Evolutionary conservation across 139 green algal genomes (phyloP).

Genomic region (Parachlorella kessleri): DNA sequence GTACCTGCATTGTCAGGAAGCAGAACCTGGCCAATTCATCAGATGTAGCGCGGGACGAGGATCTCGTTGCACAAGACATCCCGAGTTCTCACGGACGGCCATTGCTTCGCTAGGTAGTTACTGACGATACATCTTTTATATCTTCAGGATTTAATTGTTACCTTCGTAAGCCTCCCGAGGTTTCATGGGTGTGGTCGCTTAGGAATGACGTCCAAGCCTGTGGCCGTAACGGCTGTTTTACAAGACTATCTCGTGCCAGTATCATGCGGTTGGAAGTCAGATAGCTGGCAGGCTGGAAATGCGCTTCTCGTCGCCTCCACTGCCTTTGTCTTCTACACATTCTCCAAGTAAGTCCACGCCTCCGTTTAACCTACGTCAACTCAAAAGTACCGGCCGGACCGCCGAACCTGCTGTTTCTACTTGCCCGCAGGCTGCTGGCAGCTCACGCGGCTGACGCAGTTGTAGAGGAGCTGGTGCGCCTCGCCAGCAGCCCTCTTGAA

Average conservation of each 20-base stretch:
- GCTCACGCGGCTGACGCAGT: constrained; percentile 1
- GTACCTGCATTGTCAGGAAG: too few relatives aligned
- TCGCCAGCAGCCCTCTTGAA: constrained; percentile 14
- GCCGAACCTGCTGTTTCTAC: neutral
- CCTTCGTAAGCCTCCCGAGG: too few relatives aligned
- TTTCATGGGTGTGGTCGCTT: too few relatives aligned
- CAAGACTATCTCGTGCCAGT: neutral
- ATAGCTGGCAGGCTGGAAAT: neutral
- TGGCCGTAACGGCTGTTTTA: neutral
- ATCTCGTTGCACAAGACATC: too few relatives aligned
- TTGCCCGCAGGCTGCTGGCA: constrained; percentile 7
- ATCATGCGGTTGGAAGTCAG: neutral
- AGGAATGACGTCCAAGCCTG: too few relatives aligned
- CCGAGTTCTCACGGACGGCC: too few relatives aligned
- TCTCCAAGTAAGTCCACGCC: neutral
- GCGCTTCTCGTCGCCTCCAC: neutral
- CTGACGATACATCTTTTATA: too few relatives aligned
- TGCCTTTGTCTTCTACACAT: neutral
- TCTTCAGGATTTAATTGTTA: too few relatives aligned
- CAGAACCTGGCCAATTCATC: too few relatives aligned
- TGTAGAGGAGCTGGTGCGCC: neutral
- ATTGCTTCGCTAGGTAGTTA: too few relatives aligned
- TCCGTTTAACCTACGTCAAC: neutral
- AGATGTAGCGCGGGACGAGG: too few relatives aligned
- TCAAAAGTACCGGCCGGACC: neutral